phyloP scores from a whole-genome alignment of 2,329 filamentous ascomycete genomes.

The Fusarium subglutinans region DNA sequence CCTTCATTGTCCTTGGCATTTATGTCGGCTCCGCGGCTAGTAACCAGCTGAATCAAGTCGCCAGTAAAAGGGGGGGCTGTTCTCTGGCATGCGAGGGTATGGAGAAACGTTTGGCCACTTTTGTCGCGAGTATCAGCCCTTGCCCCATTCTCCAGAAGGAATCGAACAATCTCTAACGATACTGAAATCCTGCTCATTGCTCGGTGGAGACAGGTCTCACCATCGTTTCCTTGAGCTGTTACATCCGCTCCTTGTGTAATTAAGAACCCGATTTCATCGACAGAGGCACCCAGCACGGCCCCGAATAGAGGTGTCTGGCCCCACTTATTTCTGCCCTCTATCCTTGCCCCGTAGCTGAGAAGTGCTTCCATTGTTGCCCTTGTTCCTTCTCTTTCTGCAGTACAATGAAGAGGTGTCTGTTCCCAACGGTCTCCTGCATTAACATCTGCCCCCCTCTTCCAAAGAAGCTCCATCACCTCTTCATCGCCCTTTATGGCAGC shows the following conservation, averaged over 20 bases:
- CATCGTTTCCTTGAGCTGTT: too few relatives aligned
- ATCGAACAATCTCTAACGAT: fast-evolving
- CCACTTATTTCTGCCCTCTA: fast-evolving
- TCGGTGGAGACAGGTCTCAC: too few relatives aligned
- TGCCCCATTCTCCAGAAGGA: background rate
- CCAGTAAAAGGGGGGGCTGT: fast-evolving
- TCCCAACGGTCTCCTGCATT: fast-evolving
- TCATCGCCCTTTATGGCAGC: fast-evolving
- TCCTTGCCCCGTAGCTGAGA: background rate
- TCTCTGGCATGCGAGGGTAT: fast-evolving
- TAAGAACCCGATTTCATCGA: fast-evolving
- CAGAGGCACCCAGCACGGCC: fast-evolving
- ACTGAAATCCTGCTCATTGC: too few relatives aligned
- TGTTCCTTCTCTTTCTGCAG: fast-evolving
- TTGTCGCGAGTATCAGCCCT: fast-evolving
- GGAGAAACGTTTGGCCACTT: fast-evolving
- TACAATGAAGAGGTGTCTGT: fast-evolving
- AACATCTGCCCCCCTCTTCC: fast-evolving
- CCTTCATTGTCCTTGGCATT: fast-evolving
- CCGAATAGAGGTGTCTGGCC: fast-evolving
- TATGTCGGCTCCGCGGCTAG: fast-evolving
- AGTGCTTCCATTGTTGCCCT: fast-evolving
- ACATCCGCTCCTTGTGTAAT: background rate
- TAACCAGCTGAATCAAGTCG: fast-evolving
- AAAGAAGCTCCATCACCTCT: fast-evolving